These are phyloP conservation scores for Heterobasidion irregulare DNA, from an alignment of 1,284 basidiomycete species.

Conservation along the genomic window DNA sequence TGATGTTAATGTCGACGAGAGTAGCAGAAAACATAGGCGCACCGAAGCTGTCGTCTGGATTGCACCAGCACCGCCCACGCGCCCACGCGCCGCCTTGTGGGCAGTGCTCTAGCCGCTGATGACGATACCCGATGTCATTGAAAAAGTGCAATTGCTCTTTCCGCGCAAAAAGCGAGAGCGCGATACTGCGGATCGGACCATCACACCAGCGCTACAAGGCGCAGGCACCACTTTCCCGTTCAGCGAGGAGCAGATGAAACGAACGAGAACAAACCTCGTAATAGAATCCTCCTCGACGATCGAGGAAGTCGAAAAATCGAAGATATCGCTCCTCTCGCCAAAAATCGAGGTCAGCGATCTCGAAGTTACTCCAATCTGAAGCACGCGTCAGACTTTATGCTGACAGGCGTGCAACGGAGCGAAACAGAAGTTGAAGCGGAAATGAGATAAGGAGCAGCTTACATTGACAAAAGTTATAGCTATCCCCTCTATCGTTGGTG, in stretches of 20 bases:
- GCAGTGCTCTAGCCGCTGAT: constrained; percentile 56
- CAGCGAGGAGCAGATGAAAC: constrained; percentile 1
- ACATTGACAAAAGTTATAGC: constrained; percentile 82
- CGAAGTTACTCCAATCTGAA: constrained; percentile 78
- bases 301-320: constrained; percentile 73
- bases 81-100: constrained; percentile 40
- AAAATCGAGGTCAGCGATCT: constrained; percentile 79
- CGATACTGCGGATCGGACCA: constrained; percentile 82
- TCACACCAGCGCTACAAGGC: constrained; percentile 68
- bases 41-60: constrained; percentile 42
- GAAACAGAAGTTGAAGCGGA: constrained; percentile 16
- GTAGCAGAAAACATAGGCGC: constrained; percentile 6
- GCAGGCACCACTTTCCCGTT: not conserved
- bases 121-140: constrained; percentile 51
- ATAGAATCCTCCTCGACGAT: constrained; percentile 76
- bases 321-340: constrained; percentile 74
- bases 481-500: constrained; percentile 3
- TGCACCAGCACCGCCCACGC: constrained; percentile 41
- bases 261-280: constrained; percentile 51
- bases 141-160: constrained; percentile 76
- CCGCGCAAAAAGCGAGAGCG: constrained; percentile 61
- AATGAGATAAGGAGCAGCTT: constrained; percentile 3
- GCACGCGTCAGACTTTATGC: not conserved
- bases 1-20: too few species aligned
- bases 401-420: constrained; percentile 1